Base-by-base conservation (phyloP, 2,329 filamentous ascomycete species). In the Penicillium sp. region DNA sequence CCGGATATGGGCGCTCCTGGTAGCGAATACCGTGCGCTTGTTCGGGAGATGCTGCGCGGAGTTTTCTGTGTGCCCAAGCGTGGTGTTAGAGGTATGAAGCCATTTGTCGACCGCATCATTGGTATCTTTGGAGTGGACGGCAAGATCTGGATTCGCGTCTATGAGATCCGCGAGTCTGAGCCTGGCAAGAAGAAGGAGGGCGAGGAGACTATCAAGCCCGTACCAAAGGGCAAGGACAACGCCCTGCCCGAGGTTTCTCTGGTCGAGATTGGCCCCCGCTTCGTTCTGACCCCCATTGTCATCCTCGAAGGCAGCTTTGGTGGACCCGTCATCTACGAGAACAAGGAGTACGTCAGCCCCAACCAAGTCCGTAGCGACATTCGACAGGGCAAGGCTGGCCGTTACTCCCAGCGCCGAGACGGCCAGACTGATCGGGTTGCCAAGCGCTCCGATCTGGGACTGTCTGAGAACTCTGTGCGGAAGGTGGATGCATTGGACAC, bases 281-380 rank as follows among this genome's bases (percentile, higher is more conserved):
- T 97, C 67, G 92, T 97, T 31, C 81, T 97, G 50, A 97, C 92
- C 27, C 93, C 94, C 0, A 97, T 97, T 64, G 87, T 97, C 57
- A 96, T 97, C 65, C 87, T 96, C 67, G 94, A 99, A 74, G 92
- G 91, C 43, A 93, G 90, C 60, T 97, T 99, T 68, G 93, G 93
- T 54, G 94, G 94, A 0, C 93, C 94, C 3, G 91, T 97, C 64
- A 95, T 99, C 71, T 99, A 96, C 78, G 91, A 97, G 81, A 97
- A 97, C 81, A 94, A 91, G 82, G 89, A 96, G 75, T 99, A 96
- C 69, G 90, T 99, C 54, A 94, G 89, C 66, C 94, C 94, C 10
- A 99, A 99, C 84, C 91, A 97, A 78, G 86, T 97, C 63, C 84
- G 94, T 65, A 82, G 91, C 41, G 94, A 97, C 63, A 76, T 96